Conservation (phyloP, 306 rosid genomes). For the Quillaja saponaria region DNA sequence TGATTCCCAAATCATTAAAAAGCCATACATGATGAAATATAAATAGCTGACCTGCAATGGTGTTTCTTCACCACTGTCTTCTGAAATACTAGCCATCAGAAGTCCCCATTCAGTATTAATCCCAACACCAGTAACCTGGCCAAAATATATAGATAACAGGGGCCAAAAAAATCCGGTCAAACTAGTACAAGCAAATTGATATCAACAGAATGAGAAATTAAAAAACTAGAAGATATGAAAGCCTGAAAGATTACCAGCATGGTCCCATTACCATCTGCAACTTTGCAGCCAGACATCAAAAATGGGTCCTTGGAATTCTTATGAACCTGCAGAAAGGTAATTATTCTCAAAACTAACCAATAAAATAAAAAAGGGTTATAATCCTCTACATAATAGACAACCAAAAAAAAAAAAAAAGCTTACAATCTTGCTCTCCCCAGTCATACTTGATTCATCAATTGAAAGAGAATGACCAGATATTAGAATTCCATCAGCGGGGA, state of each 20-base stretch:
- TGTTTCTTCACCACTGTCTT: constrained; percentile 97
- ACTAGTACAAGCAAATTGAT: not conserved
- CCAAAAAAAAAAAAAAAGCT: constrained; percentile 49
- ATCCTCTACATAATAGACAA: constrained; percentile 17
- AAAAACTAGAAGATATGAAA: not conserved
- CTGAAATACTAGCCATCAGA: constrained; percentile 98
- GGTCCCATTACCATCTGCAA: constrained; percentile 85
- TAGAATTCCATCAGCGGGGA: constrained; percentile 90
- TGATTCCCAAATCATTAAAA: not conserved
- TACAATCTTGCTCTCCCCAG: constrained; percentile 96
- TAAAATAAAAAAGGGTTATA: not conserved
- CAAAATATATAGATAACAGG: constrained; percentile 13
- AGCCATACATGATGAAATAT: not conserved
- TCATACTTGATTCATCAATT: constrained; percentile 94
- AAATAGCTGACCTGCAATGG: constrained; percentile 75
- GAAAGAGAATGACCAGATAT: constrained; percentile 85
- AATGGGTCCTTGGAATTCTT: constrained; percentile 72
- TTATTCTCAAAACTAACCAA: constrained; percentile 19
- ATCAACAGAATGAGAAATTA: not conserved
- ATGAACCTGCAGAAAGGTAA: constrained; percentile 48
- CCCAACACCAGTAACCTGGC: constrained; percentile 89
- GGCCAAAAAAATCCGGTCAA: constrained; percentile 18
- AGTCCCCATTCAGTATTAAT: constrained; percentile 97
- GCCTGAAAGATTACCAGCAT: constrained; percentile 66
- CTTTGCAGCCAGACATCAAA: constrained; percentile 89